Evolutionary conservation across 2,329 filamentous ascomycete genomes (phyloP).

Genomic region (Blastomyces percursus): DNA sequence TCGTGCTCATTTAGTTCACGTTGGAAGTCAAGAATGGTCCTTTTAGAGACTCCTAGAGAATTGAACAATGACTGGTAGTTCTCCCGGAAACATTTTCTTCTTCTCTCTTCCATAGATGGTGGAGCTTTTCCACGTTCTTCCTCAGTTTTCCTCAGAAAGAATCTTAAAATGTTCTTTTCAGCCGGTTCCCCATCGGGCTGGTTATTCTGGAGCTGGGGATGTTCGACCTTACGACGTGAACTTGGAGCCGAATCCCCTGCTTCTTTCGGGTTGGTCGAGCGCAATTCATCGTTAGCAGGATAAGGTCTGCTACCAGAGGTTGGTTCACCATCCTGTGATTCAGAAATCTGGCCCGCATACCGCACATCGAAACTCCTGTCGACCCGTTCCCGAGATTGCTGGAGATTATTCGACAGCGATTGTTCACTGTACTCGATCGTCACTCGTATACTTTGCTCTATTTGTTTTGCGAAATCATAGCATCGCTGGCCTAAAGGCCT

Average conservation of each 20-base stretch:
- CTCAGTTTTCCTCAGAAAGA: neutral
- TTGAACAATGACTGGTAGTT: neutral
- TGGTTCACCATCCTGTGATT: neutral
- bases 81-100: neutral
- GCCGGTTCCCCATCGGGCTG: neutral
- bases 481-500: conserved; percentile 24
- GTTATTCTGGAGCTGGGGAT: neutral
- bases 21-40: neutral
- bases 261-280: neutral
- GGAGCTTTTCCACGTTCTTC: neutral
- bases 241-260: neutral
- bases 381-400: neutral
- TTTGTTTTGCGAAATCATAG: conserved; percentile 23
- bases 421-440: neutral
- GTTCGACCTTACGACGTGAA: neutral
- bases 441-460: conserved; percentile 19
- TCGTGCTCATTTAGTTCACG: conserved; percentile 1
- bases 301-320: neutral
- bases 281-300: neutral
- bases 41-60: neutral
- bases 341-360: neutral
- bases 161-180: neutral
- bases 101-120: neutral
- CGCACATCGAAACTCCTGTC: neutral
- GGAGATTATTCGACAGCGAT: neutral